phyloP scores from a whole-genome alignment of 768 basidiomycete species.

The Hortiboletus flavorubellus region DNA sequence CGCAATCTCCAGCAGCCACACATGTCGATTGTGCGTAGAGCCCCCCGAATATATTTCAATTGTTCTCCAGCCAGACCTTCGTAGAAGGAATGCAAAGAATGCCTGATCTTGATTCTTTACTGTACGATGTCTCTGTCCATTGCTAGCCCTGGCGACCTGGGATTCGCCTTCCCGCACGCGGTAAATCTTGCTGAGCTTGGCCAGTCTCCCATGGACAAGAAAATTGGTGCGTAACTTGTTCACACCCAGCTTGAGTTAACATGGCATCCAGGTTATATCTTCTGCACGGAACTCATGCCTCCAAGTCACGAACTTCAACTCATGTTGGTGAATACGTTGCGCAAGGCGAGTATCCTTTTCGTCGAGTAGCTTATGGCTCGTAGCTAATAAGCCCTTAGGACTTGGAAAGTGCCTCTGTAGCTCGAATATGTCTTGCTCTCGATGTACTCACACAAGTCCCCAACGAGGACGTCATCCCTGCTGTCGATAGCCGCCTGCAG shows the following conservation, averaged over 20 bases:
- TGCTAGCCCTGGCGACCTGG: constrained; percentile 44
- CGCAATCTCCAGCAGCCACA: constrained; percentile 47
- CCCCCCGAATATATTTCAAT: neutral
- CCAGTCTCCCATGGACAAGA: constrained; percentile 54
- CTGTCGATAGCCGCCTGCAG: constrained; percentile 62
- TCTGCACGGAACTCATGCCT: constrained; percentile 73
- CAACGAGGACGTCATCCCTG: constrained; percentile 69
- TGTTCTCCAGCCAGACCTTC: constrained; percentile 2
- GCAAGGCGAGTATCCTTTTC: constrained; percentile 52
- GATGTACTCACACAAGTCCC: constrained; percentile 62
- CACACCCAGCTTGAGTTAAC: neutral
- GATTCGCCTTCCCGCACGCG: constrained; percentile 74
- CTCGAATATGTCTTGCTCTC: constrained; percentile 68
- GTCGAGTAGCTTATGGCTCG: neutral
- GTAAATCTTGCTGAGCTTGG: constrained; percentile 75
- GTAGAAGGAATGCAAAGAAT: constrained; percentile 65
- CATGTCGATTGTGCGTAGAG: constrained; percentile 51
- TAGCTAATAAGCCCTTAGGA: constrained; percentile 47
- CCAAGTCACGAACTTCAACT: constrained; percentile 65
- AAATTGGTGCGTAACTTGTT: constrained; percentile 48
- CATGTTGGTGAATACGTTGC: constrained; percentile 83
- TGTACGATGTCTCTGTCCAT: constrained; percentile 53
- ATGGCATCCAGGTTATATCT: constrained; percentile 61
- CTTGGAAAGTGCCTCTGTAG: constrained; percentile 53
- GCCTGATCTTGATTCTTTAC: constrained; percentile 65